Conservation (phyloP, 108 stramenopile species). For the Cyclotella baltica region DNA sequence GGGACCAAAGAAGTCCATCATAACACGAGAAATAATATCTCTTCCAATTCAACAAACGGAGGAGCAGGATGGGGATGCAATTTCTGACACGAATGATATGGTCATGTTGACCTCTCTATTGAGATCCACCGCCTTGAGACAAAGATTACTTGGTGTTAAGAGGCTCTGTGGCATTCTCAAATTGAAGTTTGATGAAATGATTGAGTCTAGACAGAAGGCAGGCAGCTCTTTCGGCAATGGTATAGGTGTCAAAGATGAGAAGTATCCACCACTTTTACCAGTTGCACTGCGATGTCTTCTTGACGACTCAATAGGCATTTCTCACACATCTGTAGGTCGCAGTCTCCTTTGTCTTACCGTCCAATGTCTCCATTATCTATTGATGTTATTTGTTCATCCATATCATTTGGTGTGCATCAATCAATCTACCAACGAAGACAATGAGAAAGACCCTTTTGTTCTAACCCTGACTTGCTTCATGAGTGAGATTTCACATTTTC, state of each 20-base stretch:
- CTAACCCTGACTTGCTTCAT: constrained; percentile 64
- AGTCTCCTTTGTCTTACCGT: constrained; percentile 66
- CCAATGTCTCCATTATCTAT: constrained; percentile 58
- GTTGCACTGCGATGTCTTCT: constrained; percentile 84
- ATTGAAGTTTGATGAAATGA: constrained; percentile 31
- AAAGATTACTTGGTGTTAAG: constrained; percentile 78
- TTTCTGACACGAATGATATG: constrained; percentile 34
- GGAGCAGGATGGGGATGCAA: constrained; percentile 12
- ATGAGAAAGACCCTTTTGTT: constrained; percentile 22
- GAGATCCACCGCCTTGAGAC: constrained; percentile 73
- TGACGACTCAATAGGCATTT: constrained; percentile 58
- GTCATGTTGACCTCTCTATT: constrained; percentile 70
- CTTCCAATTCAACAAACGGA: too few relatives aligned
- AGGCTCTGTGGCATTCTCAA: constrained; percentile 50
- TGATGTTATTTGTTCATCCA: constrained; percentile 66
- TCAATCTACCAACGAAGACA: background rate
- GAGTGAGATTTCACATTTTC: constrained; percentile 79
- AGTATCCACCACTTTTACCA: constrained; percentile 70
- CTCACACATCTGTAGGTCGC: constrained; percentile 47
- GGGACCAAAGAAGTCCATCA: too few relatives aligned
- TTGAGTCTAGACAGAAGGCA: constrained; percentile 3
- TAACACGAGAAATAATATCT: too few relatives aligned
- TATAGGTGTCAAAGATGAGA: constrained; percentile 19
- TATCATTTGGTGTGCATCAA: constrained; percentile 65
- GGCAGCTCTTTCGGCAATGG: constrained; percentile 25